These are phyloP conservation scores for Aspergillus proliferans DNA, from an alignment of 2,329 filamentous ascomycete genomes.

Conservation along the genomic window DNA sequence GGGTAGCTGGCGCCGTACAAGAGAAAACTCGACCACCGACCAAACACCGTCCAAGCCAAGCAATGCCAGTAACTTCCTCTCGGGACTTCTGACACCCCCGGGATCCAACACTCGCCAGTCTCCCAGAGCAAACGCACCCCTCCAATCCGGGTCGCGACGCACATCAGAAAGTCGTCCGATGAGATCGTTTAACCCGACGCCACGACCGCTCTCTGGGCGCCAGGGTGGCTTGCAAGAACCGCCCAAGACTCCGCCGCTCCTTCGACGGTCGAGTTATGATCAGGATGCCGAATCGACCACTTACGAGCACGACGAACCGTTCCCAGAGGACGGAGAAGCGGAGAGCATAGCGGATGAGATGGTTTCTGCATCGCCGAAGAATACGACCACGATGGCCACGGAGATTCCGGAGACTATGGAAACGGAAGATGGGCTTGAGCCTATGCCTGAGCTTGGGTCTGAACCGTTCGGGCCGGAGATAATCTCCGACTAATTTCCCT, in stretches of 20 bases:
- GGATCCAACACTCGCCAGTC: slow-evolving; percentile 64
- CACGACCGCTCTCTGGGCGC: slow-evolving; percentile 25
- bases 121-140: slow-evolving; percentile 32
- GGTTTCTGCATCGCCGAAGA: slow-evolving; percentile 29
- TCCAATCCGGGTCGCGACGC: slow-evolving; percentile 21
- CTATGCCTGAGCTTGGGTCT: not conserved
- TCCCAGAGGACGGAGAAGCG: slow-evolving; percentile 43
- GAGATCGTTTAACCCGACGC: slow-evolving; percentile 23
- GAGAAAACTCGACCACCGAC: slow-evolving; percentile 45
- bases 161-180: slow-evolving; percentile 32
- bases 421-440: not conserved
- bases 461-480: not conserved
- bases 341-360: slow-evolving; percentile 42
- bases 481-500: slow-evolving; percentile 1
- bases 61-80: slow-evolving; percentile 57
- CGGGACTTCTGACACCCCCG: slow-evolving; percentile 84
- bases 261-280: slow-evolving; percentile 53
- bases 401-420: not conserved
- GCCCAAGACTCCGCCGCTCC: slow-evolving; percentile 49
- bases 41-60: slow-evolving; percentile 58
- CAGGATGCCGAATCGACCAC: slow-evolving; percentile 50
- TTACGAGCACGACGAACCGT: slow-evolving; percentile 37
- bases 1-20: slow-evolving; percentile 81
- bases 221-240: slow-evolving; percentile 25
- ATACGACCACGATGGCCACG: slow-evolving; percentile 2